Percentiles rank a stretch among this genome's conserved stretches.
Conservation (phyloP, 495 filamentous ascomycete species). For the Cenococcum geophilum region DNA sequence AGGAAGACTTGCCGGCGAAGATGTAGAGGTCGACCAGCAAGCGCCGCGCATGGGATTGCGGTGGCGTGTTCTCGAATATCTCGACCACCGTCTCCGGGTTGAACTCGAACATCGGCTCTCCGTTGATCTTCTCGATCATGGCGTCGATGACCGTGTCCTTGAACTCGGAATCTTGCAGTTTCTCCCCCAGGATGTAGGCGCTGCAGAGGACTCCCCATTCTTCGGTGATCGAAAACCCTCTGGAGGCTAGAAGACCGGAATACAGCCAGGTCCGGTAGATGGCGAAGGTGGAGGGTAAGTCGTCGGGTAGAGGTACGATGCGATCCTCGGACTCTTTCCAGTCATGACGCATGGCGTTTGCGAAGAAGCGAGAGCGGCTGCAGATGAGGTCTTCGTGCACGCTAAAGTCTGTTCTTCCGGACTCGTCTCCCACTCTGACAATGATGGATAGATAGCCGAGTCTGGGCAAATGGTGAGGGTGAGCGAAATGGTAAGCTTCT, state of each 20-base stretch:
- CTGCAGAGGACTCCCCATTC: constrained; percentile 1
- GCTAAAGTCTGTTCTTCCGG: neutral
- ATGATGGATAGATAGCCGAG: constrained; percentile 1
- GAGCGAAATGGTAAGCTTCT: neutral
- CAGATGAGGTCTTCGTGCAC: constrained; percentile 3
- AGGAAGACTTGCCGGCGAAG: neutral
- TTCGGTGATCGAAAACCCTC: neutral
- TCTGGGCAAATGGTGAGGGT: neutral
- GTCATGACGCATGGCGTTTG: constrained; percentile 1
- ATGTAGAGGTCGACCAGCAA: constrained; percentile 2
- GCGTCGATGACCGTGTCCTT: constrained; percentile 3
- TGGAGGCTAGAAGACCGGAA: neutral
- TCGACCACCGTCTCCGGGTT: neutral
- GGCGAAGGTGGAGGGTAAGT: constrained; percentile 6
- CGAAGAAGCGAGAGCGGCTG: neutral
- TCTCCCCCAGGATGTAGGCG: constrained; percentile 2
- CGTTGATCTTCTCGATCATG: constrained; percentile 5
- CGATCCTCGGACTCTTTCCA: neutral
- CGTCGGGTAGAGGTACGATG: neutral
- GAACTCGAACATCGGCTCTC: neutral
- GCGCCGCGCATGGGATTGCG: neutral
- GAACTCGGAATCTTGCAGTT: constrained; percentile 8
- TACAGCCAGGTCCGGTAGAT: constrained; percentile 6
- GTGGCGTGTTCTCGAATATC: constrained; percentile 4
- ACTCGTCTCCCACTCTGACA: neutral